These are phyloP conservation scores for Chaetothyriales sp. DNA, from an alignment of 2,329 filamentous ascomycete genomes.

Conservation along the genomic window DNA sequence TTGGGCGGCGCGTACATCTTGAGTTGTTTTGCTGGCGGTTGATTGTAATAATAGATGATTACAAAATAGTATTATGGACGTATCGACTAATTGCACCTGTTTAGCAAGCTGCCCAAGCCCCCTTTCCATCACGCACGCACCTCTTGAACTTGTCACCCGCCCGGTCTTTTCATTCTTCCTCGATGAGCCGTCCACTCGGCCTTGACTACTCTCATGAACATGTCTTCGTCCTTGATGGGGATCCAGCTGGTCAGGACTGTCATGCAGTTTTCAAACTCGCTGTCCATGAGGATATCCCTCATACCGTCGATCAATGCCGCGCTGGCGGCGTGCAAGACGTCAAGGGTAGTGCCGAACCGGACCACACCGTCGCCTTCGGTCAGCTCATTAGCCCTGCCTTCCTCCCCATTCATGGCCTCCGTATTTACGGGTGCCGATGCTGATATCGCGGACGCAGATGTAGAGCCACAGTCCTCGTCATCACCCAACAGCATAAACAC, in stretches of 20 bases:
- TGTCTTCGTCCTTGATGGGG: constrained; percentile 82
- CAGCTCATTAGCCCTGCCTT: constrained; percentile 4
- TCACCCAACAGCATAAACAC: constrained; percentile 92
- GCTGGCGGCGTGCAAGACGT: constrained; percentile 78
- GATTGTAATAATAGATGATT: too few relatives aligned
- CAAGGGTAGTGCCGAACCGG: constrained; percentile 52
- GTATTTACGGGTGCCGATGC: constrained; percentile 3
- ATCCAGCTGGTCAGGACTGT: constrained; percentile 91
- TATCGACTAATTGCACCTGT: neutral
- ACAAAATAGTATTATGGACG: too few relatives aligned
- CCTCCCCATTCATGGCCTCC: constrained; percentile 3
- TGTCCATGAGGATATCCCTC: constrained; percentile 73
- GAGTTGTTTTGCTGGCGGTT: too few relatives aligned
- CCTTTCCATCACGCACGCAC: neutral
- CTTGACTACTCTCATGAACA: constrained; percentile 79
- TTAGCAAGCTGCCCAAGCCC: neutral
- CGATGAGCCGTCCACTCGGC: constrained; percentile 66
- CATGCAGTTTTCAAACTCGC: constrained; percentile 96
- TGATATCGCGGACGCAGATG: constrained; percentile 9
- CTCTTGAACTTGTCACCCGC: neutral
- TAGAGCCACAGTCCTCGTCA: constrained; percentile 21
- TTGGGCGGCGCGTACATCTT: too few relatives aligned
- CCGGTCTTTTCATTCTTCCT: constrained; percentile 28
- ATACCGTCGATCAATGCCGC: constrained; percentile 85
- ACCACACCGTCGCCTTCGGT: constrained; percentile 3